Evolutionary conservation across 2,329 filamentous ascomycete species (phyloP).

Genomic region (Mycocentrospora acerina): DNA sequence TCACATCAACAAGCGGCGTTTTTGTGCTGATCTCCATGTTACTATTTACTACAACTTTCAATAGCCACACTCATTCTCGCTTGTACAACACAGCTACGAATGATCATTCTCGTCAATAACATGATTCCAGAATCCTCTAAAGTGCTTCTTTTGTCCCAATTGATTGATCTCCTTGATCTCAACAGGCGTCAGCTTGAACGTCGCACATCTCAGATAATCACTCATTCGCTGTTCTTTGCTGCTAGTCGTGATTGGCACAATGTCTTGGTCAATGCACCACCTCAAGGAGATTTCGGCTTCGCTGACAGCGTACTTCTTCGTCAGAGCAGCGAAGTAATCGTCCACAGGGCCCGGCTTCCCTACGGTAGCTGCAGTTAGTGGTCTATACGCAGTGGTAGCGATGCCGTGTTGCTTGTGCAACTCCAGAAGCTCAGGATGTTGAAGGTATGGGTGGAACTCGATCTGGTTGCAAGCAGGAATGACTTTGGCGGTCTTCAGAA

Average conservation of each 20-base stretch:
- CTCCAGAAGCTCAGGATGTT: conserved; percentile 59
- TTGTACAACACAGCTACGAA: conserved; percentile 31
- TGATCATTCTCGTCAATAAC: conserved; percentile 53
- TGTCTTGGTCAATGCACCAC: conserved; percentile 63
- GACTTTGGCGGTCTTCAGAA: conserved; percentile 55
- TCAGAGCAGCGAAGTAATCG: conserved; percentile 50
- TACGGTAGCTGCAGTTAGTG: conserved; percentile 55
- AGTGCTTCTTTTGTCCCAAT: conserved; percentile 62
- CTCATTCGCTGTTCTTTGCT: conserved; percentile 60
- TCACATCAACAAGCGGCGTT: too few species aligned
- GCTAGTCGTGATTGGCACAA: conserved; percentile 62
- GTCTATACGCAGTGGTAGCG: conserved; percentile 50
- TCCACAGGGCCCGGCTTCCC: conserved; percentile 59
- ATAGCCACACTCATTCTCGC: too few species aligned
- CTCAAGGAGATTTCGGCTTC: conserved; percentile 59
- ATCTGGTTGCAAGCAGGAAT: conserved; percentile 67
- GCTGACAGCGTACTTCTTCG: conserved; percentile 63
- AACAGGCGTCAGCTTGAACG: conserved; percentile 60
- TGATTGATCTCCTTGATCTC: conserved; percentile 55
- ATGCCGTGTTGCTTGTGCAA: conserved; percentile 54
- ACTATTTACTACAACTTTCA: too few species aligned
- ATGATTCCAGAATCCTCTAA: conserved; percentile 58
- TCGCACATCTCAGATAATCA: conserved; percentile 57
- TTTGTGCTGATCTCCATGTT: too few species aligned
- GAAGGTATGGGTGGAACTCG: conserved; percentile 68